phyloP scores from a whole-genome alignment of 768 basidiomycete genomes.

The Austroboletus eburneus region DNA sequence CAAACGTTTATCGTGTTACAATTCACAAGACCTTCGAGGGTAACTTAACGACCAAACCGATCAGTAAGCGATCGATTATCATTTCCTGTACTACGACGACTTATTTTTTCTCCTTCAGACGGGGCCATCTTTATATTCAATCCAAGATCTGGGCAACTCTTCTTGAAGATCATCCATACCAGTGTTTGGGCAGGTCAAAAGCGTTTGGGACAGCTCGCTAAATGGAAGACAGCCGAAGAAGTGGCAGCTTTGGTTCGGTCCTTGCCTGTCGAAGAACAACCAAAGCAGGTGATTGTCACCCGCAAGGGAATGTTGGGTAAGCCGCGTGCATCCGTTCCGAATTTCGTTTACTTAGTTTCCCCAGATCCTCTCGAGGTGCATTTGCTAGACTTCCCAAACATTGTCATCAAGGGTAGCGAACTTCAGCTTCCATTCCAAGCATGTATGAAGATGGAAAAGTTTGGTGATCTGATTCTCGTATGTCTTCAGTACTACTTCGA shows the following conservation, averaged over 20 bases:
- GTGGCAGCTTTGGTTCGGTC: conserved; percentile 97
- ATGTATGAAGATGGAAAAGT: conserved; percentile 99
- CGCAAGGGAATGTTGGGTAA: conserved; percentile 98
- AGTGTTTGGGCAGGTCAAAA: conserved; percentile 99
- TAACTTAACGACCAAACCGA: conserved; percentile 98
- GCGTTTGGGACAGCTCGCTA: conserved; percentile 97
- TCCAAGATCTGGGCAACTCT: conserved; percentile 95
- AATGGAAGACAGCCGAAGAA: conserved; percentile 99
- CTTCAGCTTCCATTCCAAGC: conserved; percentile 99
- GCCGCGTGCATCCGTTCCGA: conserved; percentile 12
- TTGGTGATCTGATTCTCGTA: conserved; percentile 93
- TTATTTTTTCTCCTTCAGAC: conserved; percentile 40
- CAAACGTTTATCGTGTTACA: conserved; percentile 98
- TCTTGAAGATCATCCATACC: conserved; percentile 99
- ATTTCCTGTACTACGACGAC: background rate
- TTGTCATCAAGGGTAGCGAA: conserved; percentile 99
- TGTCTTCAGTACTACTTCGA: conserved; percentile 14
- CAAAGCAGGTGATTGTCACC: conserved; percentile 99
- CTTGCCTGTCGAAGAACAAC: conserved; percentile 98
- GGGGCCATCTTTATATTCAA: conserved; percentile 99
- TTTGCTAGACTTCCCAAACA: conserved; percentile 99
- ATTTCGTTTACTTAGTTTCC: conserved; percentile 5
- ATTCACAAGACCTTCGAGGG: conserved; percentile 99
- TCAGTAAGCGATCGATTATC: conserved; percentile 51
- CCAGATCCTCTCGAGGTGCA: conserved; percentile 94